Evolutionary conservation across 1,284 basidiomycete genomes (phyloP).

Genomic region (Trichosporon sp.): DNA sequence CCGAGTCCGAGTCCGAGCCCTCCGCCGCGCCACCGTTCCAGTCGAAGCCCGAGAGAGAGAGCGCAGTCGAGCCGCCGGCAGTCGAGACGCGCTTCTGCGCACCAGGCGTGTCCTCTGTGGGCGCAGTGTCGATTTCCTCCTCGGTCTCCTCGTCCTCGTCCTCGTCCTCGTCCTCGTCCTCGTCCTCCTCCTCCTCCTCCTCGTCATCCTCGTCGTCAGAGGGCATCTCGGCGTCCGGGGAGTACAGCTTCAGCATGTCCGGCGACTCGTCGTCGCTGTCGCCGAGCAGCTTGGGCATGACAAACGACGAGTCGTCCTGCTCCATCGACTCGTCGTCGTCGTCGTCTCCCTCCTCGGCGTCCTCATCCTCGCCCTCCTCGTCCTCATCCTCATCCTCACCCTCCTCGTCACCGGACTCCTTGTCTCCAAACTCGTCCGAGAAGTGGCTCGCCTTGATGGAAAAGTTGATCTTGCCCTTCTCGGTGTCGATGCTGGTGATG

Average conservation of each 20-base stretch:
- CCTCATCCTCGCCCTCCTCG: conserved; percentile 40
- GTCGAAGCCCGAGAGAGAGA: conserved; percentile 53
- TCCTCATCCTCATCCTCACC: conserved; percentile 29
- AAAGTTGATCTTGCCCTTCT: conserved; percentile 76
- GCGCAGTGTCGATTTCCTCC: conserved; percentile 27
- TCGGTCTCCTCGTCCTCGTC: conserved; percentile 20
- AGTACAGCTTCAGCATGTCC: conserved; percentile 23
- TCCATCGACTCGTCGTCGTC: conserved; percentile 56
- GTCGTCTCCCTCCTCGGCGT: conserved; percentile 21
- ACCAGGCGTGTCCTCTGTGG: conserved; percentile 15
- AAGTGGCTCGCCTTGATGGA: conserved; percentile 89
- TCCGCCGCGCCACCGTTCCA: conserved; percentile 51
- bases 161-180: conserved; percentile 21
- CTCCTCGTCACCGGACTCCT: conserved; percentile 32
- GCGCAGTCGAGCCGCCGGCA: conserved; percentile 30
- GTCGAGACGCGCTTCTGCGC: conserved; percentile 29
- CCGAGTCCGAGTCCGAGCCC: conserved; percentile 48
- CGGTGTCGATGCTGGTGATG: conserved; percentile 65
- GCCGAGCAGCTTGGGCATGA: conserved; percentile 10
- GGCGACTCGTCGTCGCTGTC: conserved; percentile 29
- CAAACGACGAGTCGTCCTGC: conserved; percentile 32
- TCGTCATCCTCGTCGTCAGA: conserved; percentile 27
- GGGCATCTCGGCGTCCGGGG: conserved; percentile 15
- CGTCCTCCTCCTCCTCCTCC: conserved; percentile 28
- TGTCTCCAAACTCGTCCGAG: conserved; percentile 47